These are phyloP conservation scores for Prunus mume DNA, from an alignment of 306 rosid genomes.

Conservation along the genomic window DNA sequence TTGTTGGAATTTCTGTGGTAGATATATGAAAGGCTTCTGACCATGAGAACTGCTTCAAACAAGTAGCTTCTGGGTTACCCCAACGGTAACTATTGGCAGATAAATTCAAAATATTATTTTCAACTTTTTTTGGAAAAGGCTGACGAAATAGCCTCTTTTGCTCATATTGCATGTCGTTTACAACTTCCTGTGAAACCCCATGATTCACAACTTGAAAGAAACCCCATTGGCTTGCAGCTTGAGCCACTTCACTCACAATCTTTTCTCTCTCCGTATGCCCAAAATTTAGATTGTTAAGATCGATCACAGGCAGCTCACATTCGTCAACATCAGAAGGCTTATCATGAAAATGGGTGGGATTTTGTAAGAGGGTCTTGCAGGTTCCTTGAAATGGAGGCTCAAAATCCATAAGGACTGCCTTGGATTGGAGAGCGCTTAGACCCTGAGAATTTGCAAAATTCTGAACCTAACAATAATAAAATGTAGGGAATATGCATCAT, in stretches of 20 bases:
- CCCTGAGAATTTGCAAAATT: neutral
- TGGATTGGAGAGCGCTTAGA: neutral
- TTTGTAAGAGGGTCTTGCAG: constrained; percentile 34
- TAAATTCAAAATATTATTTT: constrained; percentile 34
- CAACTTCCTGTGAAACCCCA: constrained; percentile 44
- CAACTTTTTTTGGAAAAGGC: constrained; percentile 42
- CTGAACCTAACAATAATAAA: neutral
- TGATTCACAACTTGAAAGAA: constrained; percentile 72
- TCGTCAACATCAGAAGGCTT: constrained; percentile 19
- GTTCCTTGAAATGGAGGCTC: constrained; percentile 62
- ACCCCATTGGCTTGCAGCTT: constrained; percentile 65
- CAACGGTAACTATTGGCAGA: constrained; percentile 50
- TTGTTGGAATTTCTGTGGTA: constrained; percentile 36
- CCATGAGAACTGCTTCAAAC: constrained; percentile 53
- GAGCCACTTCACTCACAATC: constrained; percentile 48
- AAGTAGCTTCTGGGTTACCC: constrained; percentile 62
- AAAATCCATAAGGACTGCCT: constrained; percentile 35
- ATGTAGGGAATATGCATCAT: neutral
- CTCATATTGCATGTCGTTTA: constrained; percentile 38
- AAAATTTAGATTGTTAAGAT: constrained; percentile 37
- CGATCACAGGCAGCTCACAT: constrained; percentile 54
- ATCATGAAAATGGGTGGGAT: neutral
- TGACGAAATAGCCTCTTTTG: constrained; percentile 41
- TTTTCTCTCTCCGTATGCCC: constrained; percentile 30
- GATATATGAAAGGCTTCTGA: constrained; percentile 67